phyloP scores from a whole-genome alignment of 164 flowering plant genomes.

The Euptelea pleiosperma region DNA sequence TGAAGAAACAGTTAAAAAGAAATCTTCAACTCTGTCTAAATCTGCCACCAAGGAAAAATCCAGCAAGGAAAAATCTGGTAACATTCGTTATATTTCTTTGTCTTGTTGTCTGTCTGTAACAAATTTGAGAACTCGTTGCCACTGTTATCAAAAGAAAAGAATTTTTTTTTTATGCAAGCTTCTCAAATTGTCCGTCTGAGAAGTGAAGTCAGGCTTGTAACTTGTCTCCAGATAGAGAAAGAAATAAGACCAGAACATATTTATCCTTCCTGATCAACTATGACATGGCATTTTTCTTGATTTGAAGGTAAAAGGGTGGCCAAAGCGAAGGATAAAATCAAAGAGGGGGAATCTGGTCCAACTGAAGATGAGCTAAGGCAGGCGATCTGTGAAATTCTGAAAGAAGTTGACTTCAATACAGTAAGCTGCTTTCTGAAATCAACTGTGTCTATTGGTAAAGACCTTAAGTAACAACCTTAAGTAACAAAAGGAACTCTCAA shows the following conservation, averaged over 20 bases:
- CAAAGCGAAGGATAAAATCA: slow-evolving; percentile 51
- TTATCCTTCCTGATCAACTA: background rate
- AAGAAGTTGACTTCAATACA: slow-evolving; percentile 86
- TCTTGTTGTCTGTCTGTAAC: background rate
- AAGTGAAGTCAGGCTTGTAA: too few species aligned
- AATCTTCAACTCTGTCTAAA: slow-evolving; percentile 40
- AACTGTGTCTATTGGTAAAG: too few species aligned
- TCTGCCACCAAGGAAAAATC: slow-evolving; percentile 48
- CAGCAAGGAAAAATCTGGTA: slow-evolving; percentile 31
- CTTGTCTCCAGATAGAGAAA: too few species aligned
- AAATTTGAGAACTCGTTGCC: background rate
- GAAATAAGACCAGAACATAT: too few species aligned
- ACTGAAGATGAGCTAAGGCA: slow-evolving; percentile 60
- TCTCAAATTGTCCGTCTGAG: too few species aligned
- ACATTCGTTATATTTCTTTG: background rate
- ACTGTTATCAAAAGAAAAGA: background rate
- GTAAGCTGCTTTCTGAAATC: slow-evolving; percentile 32
- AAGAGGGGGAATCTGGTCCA: slow-evolving; percentile 44
- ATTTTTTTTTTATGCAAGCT: background rate
- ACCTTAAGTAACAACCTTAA: too few species aligned
- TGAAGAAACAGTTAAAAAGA: slow-evolving; percentile 39
- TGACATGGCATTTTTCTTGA: background rate
- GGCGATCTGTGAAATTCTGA: slow-evolving; percentile 75
- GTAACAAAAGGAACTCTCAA: too few species aligned
- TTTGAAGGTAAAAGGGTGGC: slow-evolving; percentile 31